Evolutionary conservation across 2,329 filamentous ascomycete species (phyloP).

Genomic region (Penicillium sp.): DNA sequence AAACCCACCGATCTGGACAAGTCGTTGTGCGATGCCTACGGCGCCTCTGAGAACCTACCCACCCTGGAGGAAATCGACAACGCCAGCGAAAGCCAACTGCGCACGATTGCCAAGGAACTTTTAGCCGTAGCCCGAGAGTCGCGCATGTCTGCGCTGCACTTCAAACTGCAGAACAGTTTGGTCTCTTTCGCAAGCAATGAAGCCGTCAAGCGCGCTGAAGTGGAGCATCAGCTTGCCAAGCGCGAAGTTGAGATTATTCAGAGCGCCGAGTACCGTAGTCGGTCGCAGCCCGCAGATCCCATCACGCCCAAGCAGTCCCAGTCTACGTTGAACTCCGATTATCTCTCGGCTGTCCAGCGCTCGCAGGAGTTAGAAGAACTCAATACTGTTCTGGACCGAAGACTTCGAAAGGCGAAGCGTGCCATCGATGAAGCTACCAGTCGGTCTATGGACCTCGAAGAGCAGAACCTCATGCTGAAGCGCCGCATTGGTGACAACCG

Average conservation of each 20-base stretch:
- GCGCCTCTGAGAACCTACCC: conserved; percentile 44
- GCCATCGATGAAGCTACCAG: conserved; percentile 75
- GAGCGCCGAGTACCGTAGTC: conserved; percentile 65
- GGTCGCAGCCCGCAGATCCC: conserved; percentile 54
- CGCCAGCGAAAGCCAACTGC: conserved; percentile 52
- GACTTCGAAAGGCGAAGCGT: conserved; percentile 71
- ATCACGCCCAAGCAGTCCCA: conserved; percentile 38
- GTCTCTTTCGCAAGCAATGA: conserved; percentile 80
- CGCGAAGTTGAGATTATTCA: conserved; percentile 83
- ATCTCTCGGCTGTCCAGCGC: conserved; percentile 58
- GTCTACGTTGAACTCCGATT: conserved; percentile 44
- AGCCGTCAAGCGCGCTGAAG: conserved; percentile 78
- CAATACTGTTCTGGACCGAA: conserved; percentile 60
- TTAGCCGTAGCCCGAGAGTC: conserved; percentile 58
- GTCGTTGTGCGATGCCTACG: conserved; percentile 41
- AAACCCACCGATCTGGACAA: conserved; percentile 51
- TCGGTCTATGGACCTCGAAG: conserved; percentile 64
- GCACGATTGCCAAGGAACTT: conserved; percentile 54
- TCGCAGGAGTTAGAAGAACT: conserved; percentile 66
- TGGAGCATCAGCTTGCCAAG: conserved; percentile 89
- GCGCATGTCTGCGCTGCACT: conserved; percentile 82
- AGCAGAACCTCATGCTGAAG: conserved; percentile 74
- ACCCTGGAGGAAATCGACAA: conserved; percentile 51
- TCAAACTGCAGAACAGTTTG: conserved; percentile 85
- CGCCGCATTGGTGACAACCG: conserved; percentile 85